A percentile compares a stretch with the other conserved stretches of the same genome.
These are phyloP conservation scores for Solanum hybrid DNA, from an alignment of 305 asterid genomes.

Conservation along the genomic window DNA sequence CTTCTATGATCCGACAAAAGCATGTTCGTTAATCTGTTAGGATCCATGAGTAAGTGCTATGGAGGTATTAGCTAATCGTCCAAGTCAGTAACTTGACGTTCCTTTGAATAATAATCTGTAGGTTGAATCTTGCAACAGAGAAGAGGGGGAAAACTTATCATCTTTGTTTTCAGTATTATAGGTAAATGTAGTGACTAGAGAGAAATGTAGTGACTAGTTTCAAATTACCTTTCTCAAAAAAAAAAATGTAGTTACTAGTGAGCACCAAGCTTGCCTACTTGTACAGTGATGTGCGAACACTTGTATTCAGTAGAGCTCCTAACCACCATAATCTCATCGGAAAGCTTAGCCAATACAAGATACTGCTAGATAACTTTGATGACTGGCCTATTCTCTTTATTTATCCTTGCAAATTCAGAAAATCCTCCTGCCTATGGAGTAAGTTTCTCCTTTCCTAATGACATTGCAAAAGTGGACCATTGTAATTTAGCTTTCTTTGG, in stretches of 20 bases:
- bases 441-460: background rate
- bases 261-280: background rate
- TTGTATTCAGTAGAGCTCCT: background rate
- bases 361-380: background rate
- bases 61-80: background rate
- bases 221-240: too few species aligned
- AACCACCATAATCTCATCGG: background rate
- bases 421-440: background rate
- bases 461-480: background rate
- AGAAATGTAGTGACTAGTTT: too few species aligned
- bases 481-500: background rate
- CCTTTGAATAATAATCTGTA: background rate
- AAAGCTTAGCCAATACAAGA: background rate
- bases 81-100: background rate
- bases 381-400: background rate
- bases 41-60: background rate
- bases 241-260: background rate
- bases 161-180: background rate
- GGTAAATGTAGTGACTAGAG: background rate
- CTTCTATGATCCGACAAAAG: background rate
- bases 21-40: background rate
- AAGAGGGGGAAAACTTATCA: background rate
- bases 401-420: background rate
- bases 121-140: background rate
- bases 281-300: background rate